phyloP scores from a whole-genome alignment of 257 asterid genomes.

The Thymus mandschuricus region DNA sequence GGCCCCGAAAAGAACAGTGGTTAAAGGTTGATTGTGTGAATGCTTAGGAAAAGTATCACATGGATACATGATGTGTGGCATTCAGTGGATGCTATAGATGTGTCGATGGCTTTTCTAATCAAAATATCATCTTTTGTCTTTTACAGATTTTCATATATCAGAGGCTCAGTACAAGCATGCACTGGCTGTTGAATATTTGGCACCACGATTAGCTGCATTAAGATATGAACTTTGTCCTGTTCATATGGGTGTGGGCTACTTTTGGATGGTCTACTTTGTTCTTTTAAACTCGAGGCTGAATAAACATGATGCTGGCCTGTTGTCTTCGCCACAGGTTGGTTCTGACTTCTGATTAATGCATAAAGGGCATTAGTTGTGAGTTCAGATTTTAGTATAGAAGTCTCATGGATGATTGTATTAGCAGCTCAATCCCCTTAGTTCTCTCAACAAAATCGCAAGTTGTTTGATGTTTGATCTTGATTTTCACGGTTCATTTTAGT shows the following conservation, averaged over 20 bases:
- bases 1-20: constrained; percentile 4
- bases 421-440: constrained; percentile 17
- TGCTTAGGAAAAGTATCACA: neutral
- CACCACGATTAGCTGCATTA: constrained; percentile 93
- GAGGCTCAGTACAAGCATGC: constrained; percentile 80
- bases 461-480: constrained; percentile 1
- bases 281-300: constrained; percentile 84
- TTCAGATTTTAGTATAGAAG: constrained; percentile 1
- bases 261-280: constrained; percentile 99
- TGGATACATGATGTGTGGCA: neutral
- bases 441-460: constrained; percentile 13
- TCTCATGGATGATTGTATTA: constrained; percentile 20
- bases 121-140: constrained; percentile 29
- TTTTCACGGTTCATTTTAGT: constrained; percentile 14
- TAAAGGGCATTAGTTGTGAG: neutral
- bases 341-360: neutral
- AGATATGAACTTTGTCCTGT: constrained; percentile 94
- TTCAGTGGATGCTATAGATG: neutral
- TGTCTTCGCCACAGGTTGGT: constrained; percentile 89
- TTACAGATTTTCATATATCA: constrained; percentile 79
- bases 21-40: neutral
- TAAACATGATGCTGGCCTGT: constrained; percentile 70
- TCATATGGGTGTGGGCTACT: constrained; percentile 87
- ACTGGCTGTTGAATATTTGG: constrained; percentile 72
- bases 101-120: constrained; percentile 22